Evolutionary conservation across 805 yeast genomes (phyloP).

Genomic region (Yarrowia porcina): DNA sequence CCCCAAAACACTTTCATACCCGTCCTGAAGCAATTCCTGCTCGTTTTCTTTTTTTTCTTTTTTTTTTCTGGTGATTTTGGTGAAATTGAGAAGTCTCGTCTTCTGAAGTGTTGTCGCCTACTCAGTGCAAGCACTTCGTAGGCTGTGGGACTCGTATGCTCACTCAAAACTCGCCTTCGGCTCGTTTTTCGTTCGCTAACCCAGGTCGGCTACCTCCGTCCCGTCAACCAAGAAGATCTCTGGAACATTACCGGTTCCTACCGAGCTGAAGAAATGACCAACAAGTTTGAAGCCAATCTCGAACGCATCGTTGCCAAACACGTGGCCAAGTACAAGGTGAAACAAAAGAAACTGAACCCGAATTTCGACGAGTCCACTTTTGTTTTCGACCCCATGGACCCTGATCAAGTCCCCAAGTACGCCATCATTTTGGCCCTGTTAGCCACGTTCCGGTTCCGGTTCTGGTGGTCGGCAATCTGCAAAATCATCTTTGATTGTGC

Average conservation of each 20-base stretch:
- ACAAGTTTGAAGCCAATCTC: conserved; percentile 37
- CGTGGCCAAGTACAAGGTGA: conserved; percentile 32
- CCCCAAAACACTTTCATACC: too few species aligned
- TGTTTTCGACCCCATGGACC: background rate
- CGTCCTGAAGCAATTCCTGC: too few species aligned
- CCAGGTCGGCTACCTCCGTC: conserved; percentile 55
- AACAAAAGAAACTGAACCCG: conserved; percentile 47
- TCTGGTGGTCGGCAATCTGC: conserved; percentile 37
- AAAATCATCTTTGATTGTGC: conserved; percentile 36
- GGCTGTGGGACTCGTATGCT: too few species aligned
- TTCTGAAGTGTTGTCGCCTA: too few species aligned
- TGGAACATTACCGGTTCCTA: conserved; percentile 42
- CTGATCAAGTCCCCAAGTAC: conserved; percentile 29
- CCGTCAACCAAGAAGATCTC: conserved; percentile 56
- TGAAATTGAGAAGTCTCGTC: too few species aligned
- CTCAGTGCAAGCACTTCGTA: too few species aligned
- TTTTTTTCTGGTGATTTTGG: too few species aligned
- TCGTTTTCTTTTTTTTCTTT: too few species aligned
- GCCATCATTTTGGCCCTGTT: conserved; percentile 37
- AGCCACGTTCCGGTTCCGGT: conserved; percentile 37
- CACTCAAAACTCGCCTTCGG: too few species aligned
- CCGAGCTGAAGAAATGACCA: conserved; percentile 39
- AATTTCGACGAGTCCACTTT: background rate
- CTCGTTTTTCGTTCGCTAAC: background rate
- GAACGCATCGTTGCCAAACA: conserved; percentile 33